Conservation (phyloP, 2,329 filamentous ascomycete species). For the Pseudocercospora eumusae region DNA sequence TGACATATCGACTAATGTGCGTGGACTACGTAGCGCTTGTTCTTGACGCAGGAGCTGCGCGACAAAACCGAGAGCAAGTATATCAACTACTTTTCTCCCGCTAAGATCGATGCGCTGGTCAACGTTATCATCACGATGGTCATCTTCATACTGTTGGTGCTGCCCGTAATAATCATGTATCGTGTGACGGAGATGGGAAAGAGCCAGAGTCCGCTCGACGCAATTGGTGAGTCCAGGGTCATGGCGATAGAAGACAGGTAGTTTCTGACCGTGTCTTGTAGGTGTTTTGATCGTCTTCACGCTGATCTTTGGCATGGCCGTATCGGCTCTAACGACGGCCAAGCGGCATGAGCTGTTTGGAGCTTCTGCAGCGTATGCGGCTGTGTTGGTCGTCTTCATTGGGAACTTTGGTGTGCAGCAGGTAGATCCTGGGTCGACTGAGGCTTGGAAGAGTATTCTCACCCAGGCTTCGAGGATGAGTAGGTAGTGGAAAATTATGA, state of each 20-base stretch:
- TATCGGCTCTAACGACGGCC: constrained; percentile 31
- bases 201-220: constrained; percentile 41
- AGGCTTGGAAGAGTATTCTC: background rate
- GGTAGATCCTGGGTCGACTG: background rate
- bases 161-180: constrained; percentile 47
- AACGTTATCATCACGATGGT: constrained; percentile 47
- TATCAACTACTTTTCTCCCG: constrained; percentile 43
- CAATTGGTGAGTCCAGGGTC: constrained; percentile 44
- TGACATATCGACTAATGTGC: too few relatives aligned
- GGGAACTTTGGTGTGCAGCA: constrained; percentile 27
- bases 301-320: constrained; percentile 33
- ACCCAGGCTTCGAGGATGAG: too few relatives aligned
- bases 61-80: constrained; percentile 41
- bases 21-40: constrained; percentile 42
- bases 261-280: too few relatives aligned
- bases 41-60: constrained; percentile 44
- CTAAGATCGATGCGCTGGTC: constrained; percentile 44
- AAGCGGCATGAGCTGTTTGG: constrained; percentile 32
- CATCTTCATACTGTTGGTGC: constrained; percentile 46
- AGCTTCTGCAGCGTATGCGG: constrained; percentile 33
- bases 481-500: too few relatives aligned
- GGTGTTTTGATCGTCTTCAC: constrained; percentile 46
- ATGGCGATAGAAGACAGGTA: too few relatives aligned
- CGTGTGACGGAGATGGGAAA: constrained; percentile 37
- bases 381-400: constrained; percentile 34